A percentile compares a stretch with the other conserved stretches of the same genome.
These are phyloP conservation scores for Penicillium sp. DNA, from an alignment of 2,329 filamentous ascomycete species.

Conservation along the genomic window DNA sequence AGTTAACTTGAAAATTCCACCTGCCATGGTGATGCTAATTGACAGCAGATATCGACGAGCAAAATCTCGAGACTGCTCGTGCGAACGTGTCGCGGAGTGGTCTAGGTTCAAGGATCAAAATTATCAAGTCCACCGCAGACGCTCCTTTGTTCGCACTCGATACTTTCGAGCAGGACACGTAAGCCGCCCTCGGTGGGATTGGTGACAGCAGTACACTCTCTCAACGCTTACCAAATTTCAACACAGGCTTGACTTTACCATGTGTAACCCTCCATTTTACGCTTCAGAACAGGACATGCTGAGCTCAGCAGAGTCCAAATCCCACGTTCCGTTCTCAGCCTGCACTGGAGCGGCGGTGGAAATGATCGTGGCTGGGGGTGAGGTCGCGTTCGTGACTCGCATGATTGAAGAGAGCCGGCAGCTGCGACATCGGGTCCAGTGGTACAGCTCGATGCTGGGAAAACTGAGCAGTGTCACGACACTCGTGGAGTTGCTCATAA, in stretches of 20 bases:
- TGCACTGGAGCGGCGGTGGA: constrained; percentile 73
- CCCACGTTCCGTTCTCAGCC: constrained; percentile 59
- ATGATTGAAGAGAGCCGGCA: constrained; percentile 65
- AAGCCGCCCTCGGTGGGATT: neutral
- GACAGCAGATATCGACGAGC: constrained; percentile 63
- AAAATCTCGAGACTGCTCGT: constrained; percentile 60
- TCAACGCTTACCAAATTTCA: neutral
- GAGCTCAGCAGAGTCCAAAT: constrained; percentile 59
- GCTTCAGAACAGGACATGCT: constrained; percentile 63
- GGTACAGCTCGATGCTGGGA: constrained; percentile 90
- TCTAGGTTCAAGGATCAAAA: constrained; percentile 57
- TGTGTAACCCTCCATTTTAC: constrained; percentile 97
- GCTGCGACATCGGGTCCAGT: constrained; percentile 59
- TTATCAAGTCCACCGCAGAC: constrained; percentile 51
- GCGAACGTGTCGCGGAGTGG: constrained; percentile 63
- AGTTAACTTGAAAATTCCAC: constrained; percentile 9
- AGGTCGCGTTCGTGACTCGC: constrained; percentile 64
- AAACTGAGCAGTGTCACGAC: constrained; percentile 65
- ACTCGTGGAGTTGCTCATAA: constrained; percentile 54
- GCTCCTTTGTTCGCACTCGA: constrained; percentile 60
- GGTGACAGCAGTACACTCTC: neutral
- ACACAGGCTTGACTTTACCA: constrained; percentile 66
- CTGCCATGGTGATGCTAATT: constrained; percentile 1
- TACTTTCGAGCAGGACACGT: constrained; percentile 22
- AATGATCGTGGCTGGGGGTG: constrained; percentile 78